A percentile compares a stretch with the other conserved stretches of the same genome.
Evolutionary conservation across 163 green algal species (phyloP).

Genomic region (Scenedesmus sp.): DNA sequence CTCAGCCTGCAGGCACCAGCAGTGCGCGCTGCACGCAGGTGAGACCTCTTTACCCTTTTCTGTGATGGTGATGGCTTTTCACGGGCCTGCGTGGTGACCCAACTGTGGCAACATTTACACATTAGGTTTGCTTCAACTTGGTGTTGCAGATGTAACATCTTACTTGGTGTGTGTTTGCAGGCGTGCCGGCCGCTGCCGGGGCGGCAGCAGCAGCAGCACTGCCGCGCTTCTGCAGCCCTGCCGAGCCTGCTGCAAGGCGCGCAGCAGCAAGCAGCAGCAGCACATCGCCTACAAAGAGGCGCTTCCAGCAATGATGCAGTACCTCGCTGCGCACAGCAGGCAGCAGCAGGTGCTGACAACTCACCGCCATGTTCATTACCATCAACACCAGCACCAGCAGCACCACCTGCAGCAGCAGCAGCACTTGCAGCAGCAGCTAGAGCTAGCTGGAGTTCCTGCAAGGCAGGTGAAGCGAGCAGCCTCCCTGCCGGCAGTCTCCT

Average conservation of each 20-base stretch:
- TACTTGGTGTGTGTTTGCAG: neutral
- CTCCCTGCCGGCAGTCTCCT: neutral
- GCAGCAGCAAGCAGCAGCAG: neutral
- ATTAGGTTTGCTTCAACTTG: no score
- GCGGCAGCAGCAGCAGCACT: neutral
- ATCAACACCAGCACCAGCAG: no score
- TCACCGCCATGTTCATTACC: neutral
- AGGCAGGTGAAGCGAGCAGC: neutral
- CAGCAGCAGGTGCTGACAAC: neutral
- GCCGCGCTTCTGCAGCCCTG: neutral
- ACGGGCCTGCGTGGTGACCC: no score
- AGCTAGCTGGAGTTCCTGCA: neutral
- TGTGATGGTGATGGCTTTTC: no score
- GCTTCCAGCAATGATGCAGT: neutral
- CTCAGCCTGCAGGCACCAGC: neutral
- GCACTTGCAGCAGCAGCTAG: neutral
- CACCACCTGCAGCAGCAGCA: neutral
- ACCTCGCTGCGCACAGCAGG: neutral
- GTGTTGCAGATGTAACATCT: neutral
- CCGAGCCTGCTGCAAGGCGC: neutral
- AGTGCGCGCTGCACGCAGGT: neutral
- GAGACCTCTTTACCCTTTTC: neutral
- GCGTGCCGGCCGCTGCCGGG: neutral
- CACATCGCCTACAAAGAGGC: neutral
- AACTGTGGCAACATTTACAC: neutral